phyloP scores from a whole-genome alignment of 495 filamentous ascomycete genomes.

The Podospora tetraspora region DNA sequence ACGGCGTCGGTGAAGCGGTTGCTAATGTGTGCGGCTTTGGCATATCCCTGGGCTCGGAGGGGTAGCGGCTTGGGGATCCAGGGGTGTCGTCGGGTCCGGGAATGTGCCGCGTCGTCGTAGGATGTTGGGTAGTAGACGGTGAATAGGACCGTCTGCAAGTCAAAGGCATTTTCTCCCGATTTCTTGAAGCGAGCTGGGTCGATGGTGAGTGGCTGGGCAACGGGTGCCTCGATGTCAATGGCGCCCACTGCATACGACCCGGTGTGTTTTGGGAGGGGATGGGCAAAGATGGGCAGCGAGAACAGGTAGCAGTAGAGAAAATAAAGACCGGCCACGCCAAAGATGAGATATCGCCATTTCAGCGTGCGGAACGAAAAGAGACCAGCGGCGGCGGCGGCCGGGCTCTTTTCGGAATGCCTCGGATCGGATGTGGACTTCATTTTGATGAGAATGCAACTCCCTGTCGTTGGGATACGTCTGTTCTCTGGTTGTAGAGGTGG shows the following conservation, averaged over 20 bases:
- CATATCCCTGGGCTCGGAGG: slow-evolving; percentile 46
- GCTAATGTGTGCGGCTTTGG: slow-evolving; percentile 39
- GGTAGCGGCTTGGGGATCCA: slow-evolving; percentile 49
- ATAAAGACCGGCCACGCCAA: slow-evolving; percentile 22
- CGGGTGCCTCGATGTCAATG: slow-evolving; percentile 44
- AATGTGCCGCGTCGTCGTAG: slow-evolving; percentile 13
- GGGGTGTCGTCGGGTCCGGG: slow-evolving; percentile 29
- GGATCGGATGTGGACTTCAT: background rate
- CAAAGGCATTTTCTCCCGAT: slow-evolving; percentile 35
- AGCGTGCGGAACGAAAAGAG: background rate
- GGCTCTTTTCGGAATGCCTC: background rate
- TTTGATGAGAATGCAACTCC: background rate
- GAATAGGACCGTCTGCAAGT: slow-evolving; percentile 45
- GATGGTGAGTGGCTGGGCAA: slow-evolving; percentile 28
- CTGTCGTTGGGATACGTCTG: too few species aligned
- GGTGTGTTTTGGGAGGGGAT: slow-evolving; percentile 42
- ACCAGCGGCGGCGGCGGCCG: background rate
- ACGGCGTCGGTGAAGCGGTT: slow-evolving; percentile 37
- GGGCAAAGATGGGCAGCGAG: slow-evolving; percentile 39
- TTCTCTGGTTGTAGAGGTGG: background rate
- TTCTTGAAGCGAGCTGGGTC: slow-evolving; percentile 35
- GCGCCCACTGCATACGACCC: slow-evolving; percentile 44
- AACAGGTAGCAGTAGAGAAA: slow-evolving; percentile 37
- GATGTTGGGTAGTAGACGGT: slow-evolving; percentile 45
- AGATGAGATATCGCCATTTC: slow-evolving; percentile 22